phyloP scores from a whole-genome alignment of 805 yeast genomes.

The Saturnispora besseyi region DNA sequence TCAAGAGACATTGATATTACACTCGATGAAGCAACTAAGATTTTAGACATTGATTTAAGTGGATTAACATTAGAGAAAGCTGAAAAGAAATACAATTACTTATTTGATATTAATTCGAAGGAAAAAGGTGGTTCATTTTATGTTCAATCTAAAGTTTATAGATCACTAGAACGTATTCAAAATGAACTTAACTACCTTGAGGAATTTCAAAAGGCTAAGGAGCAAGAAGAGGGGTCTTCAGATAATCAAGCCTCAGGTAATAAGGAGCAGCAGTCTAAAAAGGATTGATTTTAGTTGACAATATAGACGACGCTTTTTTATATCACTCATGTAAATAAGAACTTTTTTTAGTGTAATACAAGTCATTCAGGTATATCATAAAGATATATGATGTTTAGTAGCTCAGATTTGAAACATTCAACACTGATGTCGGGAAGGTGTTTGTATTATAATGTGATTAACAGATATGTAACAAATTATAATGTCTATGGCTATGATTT shows the following conservation, averaged over 20 bases:
- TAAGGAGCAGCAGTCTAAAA: not conserved
- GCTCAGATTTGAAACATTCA: too few relatives aligned
- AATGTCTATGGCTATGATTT: too few relatives aligned
- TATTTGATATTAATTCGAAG: constrained; percentile 82
- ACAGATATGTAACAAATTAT: too few relatives aligned
- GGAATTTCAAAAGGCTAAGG: constrained; percentile 29
- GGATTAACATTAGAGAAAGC: constrained; percentile 49
- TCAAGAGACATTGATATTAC: constrained; percentile 69
- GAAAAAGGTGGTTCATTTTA: constrained; percentile 96
- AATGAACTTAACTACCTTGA: constrained; percentile 61
- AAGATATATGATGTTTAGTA: too few relatives aligned
- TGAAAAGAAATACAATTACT: constrained; percentile 63
- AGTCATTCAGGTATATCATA: not conserved
- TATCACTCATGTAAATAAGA: too few relatives aligned
- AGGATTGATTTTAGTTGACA: not conserved
- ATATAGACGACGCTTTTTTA: not conserved
- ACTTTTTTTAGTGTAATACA: not conserved
- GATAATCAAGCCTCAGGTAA: not conserved
- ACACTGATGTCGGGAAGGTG: too few relatives aligned
- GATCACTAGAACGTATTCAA: constrained; percentile 88
- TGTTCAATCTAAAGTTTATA: constrained; percentile 82
- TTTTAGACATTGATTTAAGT: constrained; percentile 65
- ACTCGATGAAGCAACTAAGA: constrained; percentile 85
- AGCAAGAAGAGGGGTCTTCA: constrained; percentile 3
- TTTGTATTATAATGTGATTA: too few relatives aligned